Conservation (phyloP, 179 eudicot species). For the Spinacia oleracea region DNA sequence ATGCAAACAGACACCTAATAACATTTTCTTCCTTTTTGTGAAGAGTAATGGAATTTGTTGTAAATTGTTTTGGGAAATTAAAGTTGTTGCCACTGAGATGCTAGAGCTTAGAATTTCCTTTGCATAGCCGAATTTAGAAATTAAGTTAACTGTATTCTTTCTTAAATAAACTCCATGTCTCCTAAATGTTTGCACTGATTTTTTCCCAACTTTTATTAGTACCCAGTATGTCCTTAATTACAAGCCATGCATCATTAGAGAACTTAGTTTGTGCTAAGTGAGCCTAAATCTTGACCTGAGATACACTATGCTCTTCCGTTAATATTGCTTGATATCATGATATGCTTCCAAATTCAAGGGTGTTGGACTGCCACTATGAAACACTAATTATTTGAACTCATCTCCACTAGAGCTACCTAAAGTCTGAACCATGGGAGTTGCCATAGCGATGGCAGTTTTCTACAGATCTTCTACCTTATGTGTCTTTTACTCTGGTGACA, state of each 20-base stretch:
- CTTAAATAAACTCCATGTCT: neutral
- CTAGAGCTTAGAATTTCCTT: neutral
- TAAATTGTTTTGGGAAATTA: neutral
- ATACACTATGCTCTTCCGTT: neutral
- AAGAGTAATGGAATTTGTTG: neutral
- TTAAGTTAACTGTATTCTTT: neutral
- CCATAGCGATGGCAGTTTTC: neutral
- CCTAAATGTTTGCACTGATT: slow-evolving; percentile 1
- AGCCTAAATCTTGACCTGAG: neutral
- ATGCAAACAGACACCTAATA: neutral
- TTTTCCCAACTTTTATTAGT: neutral
- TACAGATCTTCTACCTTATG: neutral
- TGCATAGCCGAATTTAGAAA: neutral
- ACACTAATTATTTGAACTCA: neutral
- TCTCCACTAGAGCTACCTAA: neutral
- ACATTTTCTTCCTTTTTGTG: neutral
- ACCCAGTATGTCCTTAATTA: neutral
- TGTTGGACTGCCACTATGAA: neutral
- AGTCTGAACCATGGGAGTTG: neutral
- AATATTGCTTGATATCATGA: neutral
- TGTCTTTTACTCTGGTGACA: neutral
- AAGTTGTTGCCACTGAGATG: neutral
- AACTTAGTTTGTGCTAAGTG: neutral
- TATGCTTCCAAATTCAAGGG: neutral
- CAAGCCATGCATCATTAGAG: neutral